phyloP scores from a whole-genome alignment of 1,284 basidiomycete genomes.

The Ganoderma leucocontextum region DNA sequence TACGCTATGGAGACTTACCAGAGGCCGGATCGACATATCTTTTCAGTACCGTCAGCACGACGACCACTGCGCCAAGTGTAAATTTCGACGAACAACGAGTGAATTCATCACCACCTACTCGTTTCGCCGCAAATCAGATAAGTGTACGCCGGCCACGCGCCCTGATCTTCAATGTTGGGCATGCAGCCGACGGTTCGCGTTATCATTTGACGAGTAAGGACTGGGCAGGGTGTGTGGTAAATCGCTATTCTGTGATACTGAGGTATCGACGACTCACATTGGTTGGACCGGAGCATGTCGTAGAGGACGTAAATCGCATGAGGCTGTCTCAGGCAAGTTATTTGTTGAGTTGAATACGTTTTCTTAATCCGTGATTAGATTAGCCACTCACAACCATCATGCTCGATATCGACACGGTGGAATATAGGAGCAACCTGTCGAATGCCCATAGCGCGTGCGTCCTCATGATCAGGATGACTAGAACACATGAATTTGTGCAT shows the following conservation, averaged over 20 bases:
- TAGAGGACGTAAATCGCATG: neutral
- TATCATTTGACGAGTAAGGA: neutral
- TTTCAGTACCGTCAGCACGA: conserved; percentile 6
- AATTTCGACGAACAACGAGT: neutral
- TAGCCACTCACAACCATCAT: conserved; percentile 1
- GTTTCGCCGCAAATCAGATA: conserved; percentile 3
- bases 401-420: neutral
- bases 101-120: neutral
- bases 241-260: neutral
- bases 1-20: neutral
- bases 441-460: conserved; percentile 12
- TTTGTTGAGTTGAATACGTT: neutral
- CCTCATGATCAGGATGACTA: conserved; percentile 7
- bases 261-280: neutral
- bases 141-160: conserved; percentile 4
- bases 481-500: neutral
- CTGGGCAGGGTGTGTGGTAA: neutral
- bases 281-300: neutral
- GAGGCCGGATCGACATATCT: conserved; percentile 2
- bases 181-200: conserved; percentile 3
- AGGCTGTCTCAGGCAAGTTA: neutral
- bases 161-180: conserved; percentile 7
- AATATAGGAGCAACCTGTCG: neutral
- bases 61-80: neutral
- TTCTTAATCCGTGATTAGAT: neutral